Base-by-base conservation (phyloP, 176 grass and related monocot genomes). In the Paspalum notatum region DNA sequence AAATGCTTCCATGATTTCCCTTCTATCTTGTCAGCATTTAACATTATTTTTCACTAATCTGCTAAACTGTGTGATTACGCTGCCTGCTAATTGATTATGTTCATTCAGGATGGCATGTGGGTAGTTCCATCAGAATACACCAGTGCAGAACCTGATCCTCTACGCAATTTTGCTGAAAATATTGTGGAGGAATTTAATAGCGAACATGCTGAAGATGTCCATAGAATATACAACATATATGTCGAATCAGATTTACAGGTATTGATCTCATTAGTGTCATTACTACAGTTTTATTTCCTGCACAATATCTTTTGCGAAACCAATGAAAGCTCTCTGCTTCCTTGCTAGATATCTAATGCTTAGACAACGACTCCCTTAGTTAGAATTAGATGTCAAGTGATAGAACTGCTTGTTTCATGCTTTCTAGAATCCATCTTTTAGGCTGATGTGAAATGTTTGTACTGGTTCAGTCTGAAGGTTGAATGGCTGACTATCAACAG, bases 181-280 rank as follows among this genome's bases (percentile, higher is more conserved):
- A 88, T 98, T 51, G 90, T 95, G 58, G 90, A 98, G 54, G 92
- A 95, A 89, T 90, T 98, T 89, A 98, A 98, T 42, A 85, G 71
- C 21, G 79, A 74, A 82, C 82, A 89, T 84, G 78, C 81, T 53
- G 96, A 95, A 77, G 96, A 98, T 44, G 88, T 98, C 24, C 84
- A 51, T 59, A 83, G 92, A 58, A 77, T 98, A 79, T 95, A 84
- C 88, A 91, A 20, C 55, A 85, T 98, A 69, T 95, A 93, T 45
- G 88, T 93, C 26, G 90, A 98, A 39, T 85, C 90, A 68, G 92
- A 90, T 83, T 95, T 93, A 67, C 88, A 91, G 96, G 96, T 92
- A 74, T 32, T 74, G 47, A 78, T 66, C 44, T 72, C 54, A 58
- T 81, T 72, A 46, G 21, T 48, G 45, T 17, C 42, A 66, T 77